Percentiles rank a stretch among this genome's conserved stretches.
Conservation (phyloP, 2,329 filamentous ascomycete genomes). For the Aschersonia sp. region DNA sequence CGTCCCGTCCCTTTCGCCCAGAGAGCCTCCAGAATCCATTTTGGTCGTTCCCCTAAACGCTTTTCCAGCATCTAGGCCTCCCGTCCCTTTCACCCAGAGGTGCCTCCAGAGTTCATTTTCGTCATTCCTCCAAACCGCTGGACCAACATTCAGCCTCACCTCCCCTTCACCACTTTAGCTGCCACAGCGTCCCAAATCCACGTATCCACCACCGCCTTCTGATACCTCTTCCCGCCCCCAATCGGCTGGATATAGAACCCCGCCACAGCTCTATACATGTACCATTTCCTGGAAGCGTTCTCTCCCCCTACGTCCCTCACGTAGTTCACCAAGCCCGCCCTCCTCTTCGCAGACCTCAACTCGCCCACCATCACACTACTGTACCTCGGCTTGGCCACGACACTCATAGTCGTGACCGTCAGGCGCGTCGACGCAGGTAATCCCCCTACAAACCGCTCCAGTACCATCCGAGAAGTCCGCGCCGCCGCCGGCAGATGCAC, state of each 20-base stretch:
- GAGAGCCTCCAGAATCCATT: too few species aligned
- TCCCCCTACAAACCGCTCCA: constrained; percentile 35
- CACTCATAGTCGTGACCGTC: constrained; percentile 39
- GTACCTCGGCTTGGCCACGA: constrained; percentile 38
- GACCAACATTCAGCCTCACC: background rate
- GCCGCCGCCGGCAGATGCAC: constrained; percentile 53
- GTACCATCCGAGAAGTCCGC: constrained; percentile 40
- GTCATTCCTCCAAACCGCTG: background rate
- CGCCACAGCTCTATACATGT: constrained; percentile 23
- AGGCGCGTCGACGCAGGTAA: constrained; percentile 31
- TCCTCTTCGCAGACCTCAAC: constrained; percentile 12
- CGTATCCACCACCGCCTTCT: constrained; percentile 14
- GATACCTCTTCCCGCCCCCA: constrained; percentile 1
- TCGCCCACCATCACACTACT: constrained; percentile 25
- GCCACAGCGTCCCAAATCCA: constrained; percentile 27
- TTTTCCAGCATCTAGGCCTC: too few species aligned
- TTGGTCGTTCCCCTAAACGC: too few species aligned
- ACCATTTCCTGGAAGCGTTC: constrained; percentile 21
- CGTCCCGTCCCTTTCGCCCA: too few species aligned
- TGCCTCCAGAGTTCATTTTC: background rate
- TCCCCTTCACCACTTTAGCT: constrained; percentile 15
- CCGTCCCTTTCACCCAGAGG: background rate
- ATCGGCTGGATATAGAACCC: constrained; percentile 23
- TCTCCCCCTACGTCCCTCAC: constrained; percentile 20
- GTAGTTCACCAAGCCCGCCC: constrained; percentile 26